Evolutionary conservation across 495 filamentous ascomycete species (phyloP).

Genomic region (Massariosphaeria phaeospora): DNA sequence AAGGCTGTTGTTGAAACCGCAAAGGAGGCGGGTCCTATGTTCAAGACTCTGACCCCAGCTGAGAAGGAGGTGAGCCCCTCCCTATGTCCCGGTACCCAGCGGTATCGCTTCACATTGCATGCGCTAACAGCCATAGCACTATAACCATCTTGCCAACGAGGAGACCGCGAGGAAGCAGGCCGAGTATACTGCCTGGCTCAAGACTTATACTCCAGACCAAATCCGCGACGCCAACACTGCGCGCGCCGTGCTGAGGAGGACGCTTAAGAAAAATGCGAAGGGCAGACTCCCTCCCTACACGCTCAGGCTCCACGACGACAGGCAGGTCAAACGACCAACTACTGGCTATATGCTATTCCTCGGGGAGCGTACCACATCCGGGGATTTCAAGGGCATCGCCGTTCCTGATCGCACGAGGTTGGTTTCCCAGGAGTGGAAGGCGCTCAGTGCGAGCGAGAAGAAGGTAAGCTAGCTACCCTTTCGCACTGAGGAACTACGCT

Average conservation of each 20-base stretch:
- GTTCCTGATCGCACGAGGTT: slow-evolving; percentile 34
- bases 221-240: slow-evolving; percentile 63
- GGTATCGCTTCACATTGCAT: too few species aligned
- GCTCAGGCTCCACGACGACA: slow-evolving; percentile 51
- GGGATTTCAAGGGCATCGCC: slow-evolving; percentile 45
- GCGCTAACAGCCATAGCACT: slow-evolving; percentile 40
- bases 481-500: neutral
- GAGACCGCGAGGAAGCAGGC: slow-evolving; percentile 46
- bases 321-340: slow-evolving; percentile 49
- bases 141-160: slow-evolving; percentile 48
- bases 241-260: slow-evolving; percentile 45
- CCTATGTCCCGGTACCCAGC: too few species aligned
- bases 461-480: slow-evolving; percentile 44
- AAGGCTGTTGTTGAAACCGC: neutral
- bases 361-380: slow-evolving; percentile 44
- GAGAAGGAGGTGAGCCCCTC: slow-evolving; percentile 32
- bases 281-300: neutral
- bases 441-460: slow-evolving; percentile 48
- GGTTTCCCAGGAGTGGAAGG: slow-evolving; percentile 55
- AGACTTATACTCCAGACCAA: slow-evolving; percentile 50
- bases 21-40: slow-evolving; percentile 9
- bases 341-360: slow-evolving; percentile 46
- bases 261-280: slow-evolving; percentile 1
- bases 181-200: slow-evolving; percentile 55
- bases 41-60: slow-evolving; percentile 28